These are phyloP conservation scores for Phytophthora palmivora DNA, from an alignment of 352 stramenopile genomes.

Conservation along the genomic window DNA sequence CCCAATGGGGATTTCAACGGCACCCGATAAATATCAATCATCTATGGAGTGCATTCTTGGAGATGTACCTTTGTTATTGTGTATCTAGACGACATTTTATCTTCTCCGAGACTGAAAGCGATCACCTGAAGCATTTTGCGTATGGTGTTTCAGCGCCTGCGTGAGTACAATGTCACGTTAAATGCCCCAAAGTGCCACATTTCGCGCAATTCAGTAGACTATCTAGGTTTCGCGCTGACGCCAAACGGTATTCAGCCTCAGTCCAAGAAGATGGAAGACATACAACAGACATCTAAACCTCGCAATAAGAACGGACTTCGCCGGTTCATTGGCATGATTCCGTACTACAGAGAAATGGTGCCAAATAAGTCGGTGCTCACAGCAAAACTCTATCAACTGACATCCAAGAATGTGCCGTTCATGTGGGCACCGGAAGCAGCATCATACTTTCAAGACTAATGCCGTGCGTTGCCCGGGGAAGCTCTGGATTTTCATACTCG, in stretches of 20 bases:
- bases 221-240: no score
- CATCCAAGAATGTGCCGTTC: conserved; percentile 13
- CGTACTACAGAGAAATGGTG: conserved; percentile 18
- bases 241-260: background rate
- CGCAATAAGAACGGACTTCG: background rate
- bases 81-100: conserved; percentile 15
- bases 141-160: background rate
- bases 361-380: conserved; percentile 12
- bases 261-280: background rate
- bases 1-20: conserved; percentile 13
- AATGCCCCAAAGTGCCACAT: background rate
- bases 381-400: background rate
- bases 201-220: background rate
- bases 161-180: background rate
- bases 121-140: conserved; percentile 6
- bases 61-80: conserved; percentile 7
- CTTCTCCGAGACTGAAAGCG: conserved; percentile 1
- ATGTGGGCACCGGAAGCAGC: background rate
- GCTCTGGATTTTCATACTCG: no score
- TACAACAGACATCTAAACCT: background rate
- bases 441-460: background rate
- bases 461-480: no score
- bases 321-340: conserved; percentile 13
- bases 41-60: conserved; percentile 10
- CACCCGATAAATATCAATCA: conserved; percentile 14